Base-by-base conservation (phyloP, 2,329 filamentous ascomycete genomes). In the Thermothelomyces thermophilus region DNA sequence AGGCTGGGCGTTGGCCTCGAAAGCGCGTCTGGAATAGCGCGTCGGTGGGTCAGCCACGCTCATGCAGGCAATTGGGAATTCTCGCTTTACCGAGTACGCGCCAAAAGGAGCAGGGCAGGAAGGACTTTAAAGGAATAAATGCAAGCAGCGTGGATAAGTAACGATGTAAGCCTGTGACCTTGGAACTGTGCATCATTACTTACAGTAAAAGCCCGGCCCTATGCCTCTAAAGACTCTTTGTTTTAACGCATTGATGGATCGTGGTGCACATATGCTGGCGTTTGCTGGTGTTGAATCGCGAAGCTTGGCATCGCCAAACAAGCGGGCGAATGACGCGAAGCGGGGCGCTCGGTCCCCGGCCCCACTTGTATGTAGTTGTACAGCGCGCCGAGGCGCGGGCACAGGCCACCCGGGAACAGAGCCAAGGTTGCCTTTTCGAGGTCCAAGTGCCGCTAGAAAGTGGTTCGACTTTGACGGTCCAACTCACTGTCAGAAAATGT, bases 1-100 rank as follows among this genome's bases (percentile, higher is more conserved):
- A 56, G 58, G 56, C 54, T 59, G 58, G 57, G 53, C 46, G 48
- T 53, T n/a, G 56, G 57, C 53, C 57, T 50, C 47, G 39, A 50
- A n/a, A 49, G 49, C 57, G 57, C 56, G 58, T 58, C 50, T 47
- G 52, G 50, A 51, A 48, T 41, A 55, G 54, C 58, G 58, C 58
- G 58, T 58, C 57, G 44, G 56, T 58, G 53, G 56, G 58, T 60
- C 56, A 52, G 52, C 53, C 44, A 34, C 42, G 49, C 46, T 39
- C 31, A 48, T 54, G 48, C 48, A 19, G 33, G 33, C 45, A 45
- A 42, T 34, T 41, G 28, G n/a, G 36, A 9, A 30, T 16, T 13
- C 28, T 42, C 28, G 28, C 30, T 43, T 34, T 33, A 6, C 30
- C 24, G 33, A n/a, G 17, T 19, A 17, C 17, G 46, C 22, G 16